A percentile compares a stretch with the other conserved stretches of the same genome.
Evolutionary conservation across 441 rosid species (phyloP).

Genomic region (Bocquillonia castaneifolia): DNA sequence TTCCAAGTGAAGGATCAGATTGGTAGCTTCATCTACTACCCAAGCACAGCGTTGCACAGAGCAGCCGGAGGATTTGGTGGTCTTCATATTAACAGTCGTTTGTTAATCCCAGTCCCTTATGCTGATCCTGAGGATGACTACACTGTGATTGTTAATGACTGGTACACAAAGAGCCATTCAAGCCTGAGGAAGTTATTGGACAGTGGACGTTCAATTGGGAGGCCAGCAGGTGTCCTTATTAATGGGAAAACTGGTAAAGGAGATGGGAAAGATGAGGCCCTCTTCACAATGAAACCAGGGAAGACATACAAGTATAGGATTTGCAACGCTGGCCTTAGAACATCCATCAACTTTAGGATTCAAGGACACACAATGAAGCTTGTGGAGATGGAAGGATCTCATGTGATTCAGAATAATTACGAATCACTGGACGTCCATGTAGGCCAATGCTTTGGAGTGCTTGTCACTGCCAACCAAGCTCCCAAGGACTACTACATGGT

Average conservation of each 20-base stretch:
- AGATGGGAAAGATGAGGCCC: constrained; percentile 41
- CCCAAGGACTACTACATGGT: constrained; percentile 60
- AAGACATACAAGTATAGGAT: constrained; percentile 63
- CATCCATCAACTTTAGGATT: constrained; percentile 56
- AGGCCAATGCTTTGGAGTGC: constrained; percentile 55
- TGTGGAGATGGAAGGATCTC: constrained; percentile 82
- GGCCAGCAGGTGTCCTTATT: constrained; percentile 55
- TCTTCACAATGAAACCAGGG: constrained; percentile 65
- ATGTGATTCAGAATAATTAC: constrained; percentile 55
- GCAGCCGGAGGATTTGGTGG: constrained; percentile 71
- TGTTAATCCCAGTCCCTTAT: constrained; percentile 64
- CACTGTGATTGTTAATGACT: constrained; percentile 51
- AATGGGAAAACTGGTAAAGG: constrained; percentile 49
- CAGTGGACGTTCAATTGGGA: constrained; percentile 47
- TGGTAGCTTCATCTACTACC: constrained; percentile 72
- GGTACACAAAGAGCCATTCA: constrained; percentile 55
- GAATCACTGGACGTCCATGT: constrained; percentile 68
- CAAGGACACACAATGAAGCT: constrained; percentile 67
- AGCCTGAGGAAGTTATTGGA: constrained; percentile 44
- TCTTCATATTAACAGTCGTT: constrained; percentile 55
- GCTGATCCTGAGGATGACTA: constrained; percentile 54
- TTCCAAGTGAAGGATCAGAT: constrained; percentile 79
- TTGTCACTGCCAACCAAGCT: constrained; percentile 48
- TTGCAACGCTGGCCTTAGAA: constrained; percentile 63
- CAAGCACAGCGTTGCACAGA: constrained; percentile 44